Percentiles rank a stretch among this genome's conserved stretches.
phyloP scores from a whole-genome alignment of 1,284 basidiomycete genomes.

The Ceratobasidium sp. region DNA sequence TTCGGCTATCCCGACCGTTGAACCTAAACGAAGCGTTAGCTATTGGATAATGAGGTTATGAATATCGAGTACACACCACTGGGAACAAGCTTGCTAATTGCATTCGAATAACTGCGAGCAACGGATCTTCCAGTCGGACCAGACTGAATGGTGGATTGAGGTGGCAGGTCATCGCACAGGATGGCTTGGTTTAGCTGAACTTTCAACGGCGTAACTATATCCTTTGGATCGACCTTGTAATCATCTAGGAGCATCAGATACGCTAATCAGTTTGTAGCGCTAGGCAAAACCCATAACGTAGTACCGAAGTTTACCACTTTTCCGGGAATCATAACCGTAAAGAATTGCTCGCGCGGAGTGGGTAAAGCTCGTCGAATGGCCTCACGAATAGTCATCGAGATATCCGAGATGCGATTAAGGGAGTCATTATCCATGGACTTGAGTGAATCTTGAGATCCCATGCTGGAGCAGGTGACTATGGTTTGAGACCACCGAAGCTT shows the following conservation, averaged over 20 bases:
- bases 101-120: neutral
- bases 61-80: neutral
- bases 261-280: neutral
- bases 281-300: neutral
- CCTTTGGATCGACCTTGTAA: neutral
- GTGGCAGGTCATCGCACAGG: constrained; percentile 14
- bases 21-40: neutral
- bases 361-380: constrained; percentile 5
- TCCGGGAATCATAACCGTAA: constrained; percentile 14
- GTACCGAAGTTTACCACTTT: constrained; percentile 18
- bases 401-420: neutral
- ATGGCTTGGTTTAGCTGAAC: constrained; percentile 2
- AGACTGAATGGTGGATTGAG: constrained; percentile 5
- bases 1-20: neutral
- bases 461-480: too few species aligned
- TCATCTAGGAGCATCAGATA: neutral
- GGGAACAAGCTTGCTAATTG: constrained; percentile 8
- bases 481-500: too few species aligned
- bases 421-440: too few species aligned
- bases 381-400: neutral
- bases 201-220: neutral
- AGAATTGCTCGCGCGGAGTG: constrained; percentile 9
- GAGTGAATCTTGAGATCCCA: too few species aligned
- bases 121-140: constrained; percentile 19
- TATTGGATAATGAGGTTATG: neutral